Conservation (phyloP, 2,329 filamentous ascomycete species). For the Nigrospora osmanthi region DNA sequence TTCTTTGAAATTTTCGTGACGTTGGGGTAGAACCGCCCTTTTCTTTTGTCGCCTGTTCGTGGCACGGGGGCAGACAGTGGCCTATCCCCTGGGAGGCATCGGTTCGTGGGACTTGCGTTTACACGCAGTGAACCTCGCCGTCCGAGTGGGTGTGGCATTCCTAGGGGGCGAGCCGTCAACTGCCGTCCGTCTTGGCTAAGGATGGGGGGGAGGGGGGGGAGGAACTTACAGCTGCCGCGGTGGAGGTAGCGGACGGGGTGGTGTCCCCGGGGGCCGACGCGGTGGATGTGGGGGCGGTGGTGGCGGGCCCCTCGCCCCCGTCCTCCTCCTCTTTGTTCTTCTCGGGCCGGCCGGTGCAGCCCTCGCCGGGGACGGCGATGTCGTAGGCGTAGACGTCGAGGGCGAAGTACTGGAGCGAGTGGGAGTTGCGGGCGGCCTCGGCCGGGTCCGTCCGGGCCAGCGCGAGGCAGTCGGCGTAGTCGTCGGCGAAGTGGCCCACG, state of each 20-base stretch:
- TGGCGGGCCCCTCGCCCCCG: slow-evolving; percentile 1
- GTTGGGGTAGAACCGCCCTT: too few relatives aligned
- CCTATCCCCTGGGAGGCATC: too few relatives aligned
- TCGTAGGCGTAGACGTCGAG: slow-evolving; percentile 61
- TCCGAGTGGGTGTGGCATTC: slow-evolving; percentile 32
- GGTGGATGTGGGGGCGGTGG: slow-evolving; percentile 5
- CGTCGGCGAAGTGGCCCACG: slow-evolving; percentile 56
- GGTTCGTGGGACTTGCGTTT: neutral
- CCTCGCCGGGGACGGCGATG: slow-evolving; percentile 53
- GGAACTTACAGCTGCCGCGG: neutral
- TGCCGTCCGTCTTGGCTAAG: too few relatives aligned
- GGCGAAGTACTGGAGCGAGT: slow-evolving; percentile 61
- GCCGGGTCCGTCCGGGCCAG: slow-evolving; percentile 40
- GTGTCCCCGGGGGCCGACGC: neutral
- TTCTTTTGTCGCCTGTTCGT: too few relatives aligned
- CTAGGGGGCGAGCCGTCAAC: slow-evolving; percentile 11
- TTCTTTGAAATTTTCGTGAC: too few relatives aligned
- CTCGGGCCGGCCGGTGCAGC: slow-evolving; percentile 43
- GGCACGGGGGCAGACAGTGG: too few relatives aligned
- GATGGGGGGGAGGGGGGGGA: too few relatives aligned
- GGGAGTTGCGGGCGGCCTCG: slow-evolving; percentile 47
- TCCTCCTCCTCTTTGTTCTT: slow-evolving; percentile 4
- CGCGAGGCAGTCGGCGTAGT: slow-evolving; percentile 45
- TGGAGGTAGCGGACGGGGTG: neutral
- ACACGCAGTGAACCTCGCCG: slow-evolving; percentile 29